A percentile compares a stretch with the other conserved stretches of the same genome.
Conservation (phyloP, 768 basidiomycete genomes). For the Gelatoporia subvermispora region DNA sequence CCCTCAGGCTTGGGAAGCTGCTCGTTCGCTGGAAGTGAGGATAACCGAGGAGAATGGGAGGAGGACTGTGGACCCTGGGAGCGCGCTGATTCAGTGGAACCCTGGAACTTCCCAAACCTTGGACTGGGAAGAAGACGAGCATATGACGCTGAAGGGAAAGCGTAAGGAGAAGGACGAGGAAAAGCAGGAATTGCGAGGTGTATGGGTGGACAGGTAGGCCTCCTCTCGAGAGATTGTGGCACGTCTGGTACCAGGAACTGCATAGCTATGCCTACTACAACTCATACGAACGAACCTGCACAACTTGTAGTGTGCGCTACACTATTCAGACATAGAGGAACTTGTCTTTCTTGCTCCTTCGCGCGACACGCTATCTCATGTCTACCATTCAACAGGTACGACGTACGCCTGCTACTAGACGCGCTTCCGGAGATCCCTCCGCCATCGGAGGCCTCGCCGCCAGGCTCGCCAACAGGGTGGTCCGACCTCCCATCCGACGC, state of each 20-base stretch:
- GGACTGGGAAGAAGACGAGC: constrained; percentile 4
- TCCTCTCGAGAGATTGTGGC: constrained; percentile 8
- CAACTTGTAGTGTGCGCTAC: no score
- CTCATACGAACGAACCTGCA: no score
- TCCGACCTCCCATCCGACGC: constrained; percentile 80
- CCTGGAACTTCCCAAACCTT: neutral
- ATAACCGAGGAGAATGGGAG: constrained; percentile 12
- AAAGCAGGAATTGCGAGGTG: constrained; percentile 19
- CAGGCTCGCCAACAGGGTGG: constrained; percentile 63
- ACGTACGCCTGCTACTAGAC: constrained; percentile 72
- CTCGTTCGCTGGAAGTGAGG: constrained; percentile 29
- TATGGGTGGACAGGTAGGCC: constrained; percentile 85
- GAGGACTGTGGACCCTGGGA: constrained; percentile 18
- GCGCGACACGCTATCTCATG: neutral
- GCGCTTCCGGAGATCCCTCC: constrained; percentile 29
- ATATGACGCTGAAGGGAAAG: constrained; percentile 4
- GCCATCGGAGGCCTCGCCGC: neutral
- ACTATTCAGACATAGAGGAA: no score
- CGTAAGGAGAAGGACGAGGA: neutral
- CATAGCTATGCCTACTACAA: neutral
- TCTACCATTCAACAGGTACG: constrained; percentile 54
- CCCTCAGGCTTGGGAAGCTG: constrained; percentile 35
- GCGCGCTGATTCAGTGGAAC: constrained; percentile 28
- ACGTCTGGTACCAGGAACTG: neutral
- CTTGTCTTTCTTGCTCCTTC: no score